Evolutionary conservation across 805 yeast genomes (phyloP).

Genomic region (Kluyveromyces dobzhanskii): DNA sequence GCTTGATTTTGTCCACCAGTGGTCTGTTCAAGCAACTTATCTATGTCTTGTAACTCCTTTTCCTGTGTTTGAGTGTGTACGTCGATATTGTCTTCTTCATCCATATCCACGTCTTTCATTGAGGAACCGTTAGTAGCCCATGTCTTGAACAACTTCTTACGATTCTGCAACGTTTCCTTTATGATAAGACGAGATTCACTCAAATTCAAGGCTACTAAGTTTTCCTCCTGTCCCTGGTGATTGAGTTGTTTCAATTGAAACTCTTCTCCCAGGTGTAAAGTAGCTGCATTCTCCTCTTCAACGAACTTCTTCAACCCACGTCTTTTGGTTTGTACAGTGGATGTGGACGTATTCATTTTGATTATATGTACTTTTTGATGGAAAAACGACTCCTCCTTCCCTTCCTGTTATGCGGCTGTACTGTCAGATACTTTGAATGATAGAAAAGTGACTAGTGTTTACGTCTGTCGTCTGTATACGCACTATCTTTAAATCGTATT

Average conservation of each 20-base stretch:
- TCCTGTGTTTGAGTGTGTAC: constrained; percentile 43
- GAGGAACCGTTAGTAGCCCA: constrained; percentile 10
- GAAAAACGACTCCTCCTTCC: too few relatives aligned
- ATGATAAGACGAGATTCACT: constrained; percentile 87
- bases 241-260: constrained; percentile 73
- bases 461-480: too few relatives aligned
- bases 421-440: too few relatives aligned
- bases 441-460: too few relatives aligned
- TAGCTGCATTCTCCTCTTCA: constrained; percentile 89
- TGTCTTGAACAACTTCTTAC: constrained; percentile 46
- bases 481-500: too few relatives aligned
- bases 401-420: too few relatives aligned
- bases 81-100: constrained; percentile 28
- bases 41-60: constrained; percentile 30
- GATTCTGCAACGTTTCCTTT: constrained; percentile 79
- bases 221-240: constrained; percentile 70
- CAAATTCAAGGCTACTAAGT: constrained; percentile 74
- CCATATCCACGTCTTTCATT: constrained; percentile 17
- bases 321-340: constrained; percentile 79
- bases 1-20: constrained; percentile 76
- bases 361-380: too few relatives aligned
- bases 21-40: constrained; percentile 26
- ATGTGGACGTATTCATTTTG: constrained; percentile 77
- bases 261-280: constrained; percentile 85
- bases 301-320: constrained; percentile 59